These are phyloP conservation scores for Candolleomyces aberdarensis DNA, from an alignment of 768 basidiomycete genomes.

Conservation along the genomic window DNA sequence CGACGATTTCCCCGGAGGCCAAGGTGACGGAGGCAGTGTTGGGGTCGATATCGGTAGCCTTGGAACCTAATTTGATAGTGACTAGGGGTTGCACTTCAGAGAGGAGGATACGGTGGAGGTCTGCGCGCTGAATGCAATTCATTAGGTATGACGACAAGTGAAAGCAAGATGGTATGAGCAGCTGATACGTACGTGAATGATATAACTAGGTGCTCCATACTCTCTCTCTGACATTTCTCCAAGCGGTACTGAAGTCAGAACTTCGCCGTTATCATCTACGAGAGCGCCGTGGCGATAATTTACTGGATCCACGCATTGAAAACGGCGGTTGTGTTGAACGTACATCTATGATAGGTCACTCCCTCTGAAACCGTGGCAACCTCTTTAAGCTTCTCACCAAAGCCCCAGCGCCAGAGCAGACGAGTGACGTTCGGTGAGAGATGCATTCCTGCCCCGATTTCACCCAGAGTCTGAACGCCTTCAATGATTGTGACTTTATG, in stretches of 20 bases:
- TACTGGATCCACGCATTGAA: neutral
- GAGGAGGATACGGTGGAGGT: slow-evolving; percentile 39
- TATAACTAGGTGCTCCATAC: slow-evolving; percentile 31
- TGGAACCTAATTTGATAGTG: slow-evolving; percentile 31
- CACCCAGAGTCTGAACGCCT: slow-evolving; percentile 31
- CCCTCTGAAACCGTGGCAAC: slow-evolving; percentile 36
- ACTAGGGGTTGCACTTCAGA: slow-evolving; percentile 33
- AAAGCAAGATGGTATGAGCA: slow-evolving; percentile 13
- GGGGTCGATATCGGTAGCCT: slow-evolving; percentile 26
- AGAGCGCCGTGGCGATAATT: neutral
- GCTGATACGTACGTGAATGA: slow-evolving; percentile 28
- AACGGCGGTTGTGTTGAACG: slow-evolving; percentile 1
- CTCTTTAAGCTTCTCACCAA: slow-evolving; percentile 36
- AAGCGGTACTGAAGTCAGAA: slow-evolving; percentile 24
- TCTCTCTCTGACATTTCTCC: slow-evolving; percentile 24
- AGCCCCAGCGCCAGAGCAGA: slow-evolving; percentile 51
- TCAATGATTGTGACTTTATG: slow-evolving; percentile 50
- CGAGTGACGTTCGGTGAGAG: slow-evolving; percentile 36
- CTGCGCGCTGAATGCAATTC: slow-evolving; percentile 38
- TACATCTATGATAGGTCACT: slow-evolving; percentile 42
- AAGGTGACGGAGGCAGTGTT: slow-evolving; percentile 32
- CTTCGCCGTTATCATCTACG: slow-evolving; percentile 27
- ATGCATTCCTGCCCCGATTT: slow-evolving; percentile 55
- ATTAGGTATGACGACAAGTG: neutral
- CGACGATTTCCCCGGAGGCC: slow-evolving; percentile 39